A percentile compares a stretch with the other conserved stretches of the same genome.
Conservation (phyloP, 495 filamentous ascomycete genomes). For the Parmelia sp. region DNA sequence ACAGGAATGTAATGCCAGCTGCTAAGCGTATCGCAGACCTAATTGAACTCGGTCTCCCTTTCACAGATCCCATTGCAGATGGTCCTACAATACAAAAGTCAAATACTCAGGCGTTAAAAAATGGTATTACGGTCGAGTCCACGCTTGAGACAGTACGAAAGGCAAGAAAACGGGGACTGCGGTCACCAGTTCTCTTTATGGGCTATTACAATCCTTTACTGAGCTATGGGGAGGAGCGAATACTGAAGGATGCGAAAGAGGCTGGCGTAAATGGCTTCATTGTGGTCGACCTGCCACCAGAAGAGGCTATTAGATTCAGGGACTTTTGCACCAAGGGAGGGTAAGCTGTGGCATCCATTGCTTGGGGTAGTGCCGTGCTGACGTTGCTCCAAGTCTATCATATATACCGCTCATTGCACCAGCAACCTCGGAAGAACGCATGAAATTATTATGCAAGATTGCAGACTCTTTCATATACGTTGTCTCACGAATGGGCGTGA, state of each 20-base stretch:
- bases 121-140: conserved; percentile 75
- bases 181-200: conserved; percentile 85
- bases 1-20: background rate
- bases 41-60: conserved; percentile 79
- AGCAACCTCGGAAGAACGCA: conserved; percentile 81
- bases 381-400: conserved; percentile 55
- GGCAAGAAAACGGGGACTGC: conserved; percentile 67
- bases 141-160: conserved; percentile 74
- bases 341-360: conserved; percentile 39
- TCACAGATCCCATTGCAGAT: conserved; percentile 96
- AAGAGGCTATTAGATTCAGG: conserved; percentile 91
- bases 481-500: conserved; percentile 95
- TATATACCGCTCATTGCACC: conserved; percentile 96
- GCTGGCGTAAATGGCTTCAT: conserved; percentile 96
- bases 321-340: conserved; percentile 69
- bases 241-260: conserved; percentile 77
- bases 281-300: conserved; percentile 90
- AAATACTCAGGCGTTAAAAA: conserved; percentile 79
- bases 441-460: conserved; percentile 93
- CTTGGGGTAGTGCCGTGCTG: background rate
- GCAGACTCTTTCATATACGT: conserved; percentile 99
- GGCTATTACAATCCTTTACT: conserved; percentile 97
- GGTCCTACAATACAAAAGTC: conserved; percentile 89
- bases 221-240: conserved; percentile 83
- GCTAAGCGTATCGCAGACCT: conserved; percentile 48